phyloP scores from a whole-genome alignment of 1,284 basidiomycete species.

The Moesziomyces globuligerus region DNA sequence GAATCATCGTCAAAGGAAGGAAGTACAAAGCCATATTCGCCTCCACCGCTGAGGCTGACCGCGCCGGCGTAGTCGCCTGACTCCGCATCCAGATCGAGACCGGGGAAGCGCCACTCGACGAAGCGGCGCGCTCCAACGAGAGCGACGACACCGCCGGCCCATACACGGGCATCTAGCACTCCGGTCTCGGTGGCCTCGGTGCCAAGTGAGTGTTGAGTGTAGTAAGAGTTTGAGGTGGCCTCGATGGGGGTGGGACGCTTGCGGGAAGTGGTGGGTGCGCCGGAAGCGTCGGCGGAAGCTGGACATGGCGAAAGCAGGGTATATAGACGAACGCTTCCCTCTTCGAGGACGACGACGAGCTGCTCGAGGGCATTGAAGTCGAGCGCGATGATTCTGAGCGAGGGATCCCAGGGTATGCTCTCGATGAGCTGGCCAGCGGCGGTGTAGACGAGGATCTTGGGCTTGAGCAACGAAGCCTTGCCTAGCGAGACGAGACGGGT shows the following conservation, averaged over 20 bases:
- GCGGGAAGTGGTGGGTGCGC: constrained; percentile 17
- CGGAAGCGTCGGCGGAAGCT: constrained; percentile 13
- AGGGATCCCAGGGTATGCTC: constrained; percentile 78
- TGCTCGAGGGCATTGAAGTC: constrained; percentile 84
- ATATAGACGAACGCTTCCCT: constrained; percentile 89
- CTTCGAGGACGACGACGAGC: constrained; percentile 87
- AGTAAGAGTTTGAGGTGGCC: constrained; percentile 74
- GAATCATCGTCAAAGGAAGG: constrained; percentile 36
- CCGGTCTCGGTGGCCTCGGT: constrained; percentile 83
- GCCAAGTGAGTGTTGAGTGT: constrained; percentile 84
- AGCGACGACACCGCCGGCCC: constrained; percentile 86
- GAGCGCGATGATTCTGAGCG: constrained; percentile 77
- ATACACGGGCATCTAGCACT: constrained; percentile 83
- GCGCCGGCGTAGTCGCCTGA: constrained; percentile 29
- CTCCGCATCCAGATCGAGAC: constrained; percentile 73
- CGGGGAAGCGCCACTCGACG: constrained; percentile 77
- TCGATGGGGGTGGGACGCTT: constrained; percentile 35
- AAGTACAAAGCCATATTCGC: constrained; percentile 37
- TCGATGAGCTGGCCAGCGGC: constrained; percentile 69
- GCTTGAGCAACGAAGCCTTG: constrained; percentile 75
- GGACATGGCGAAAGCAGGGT: constrained; percentile 72
- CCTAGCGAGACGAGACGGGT: constrained; percentile 82
- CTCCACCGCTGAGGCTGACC: constrained; percentile 24
- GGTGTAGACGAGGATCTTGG: constrained; percentile 72
- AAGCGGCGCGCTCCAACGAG: constrained; percentile 80